Percentiles rank a stretch among this genome's conserved stretches.
Conservation (phyloP, 202 grass and related monocot species). For the Saccharum hybrid region DNA sequence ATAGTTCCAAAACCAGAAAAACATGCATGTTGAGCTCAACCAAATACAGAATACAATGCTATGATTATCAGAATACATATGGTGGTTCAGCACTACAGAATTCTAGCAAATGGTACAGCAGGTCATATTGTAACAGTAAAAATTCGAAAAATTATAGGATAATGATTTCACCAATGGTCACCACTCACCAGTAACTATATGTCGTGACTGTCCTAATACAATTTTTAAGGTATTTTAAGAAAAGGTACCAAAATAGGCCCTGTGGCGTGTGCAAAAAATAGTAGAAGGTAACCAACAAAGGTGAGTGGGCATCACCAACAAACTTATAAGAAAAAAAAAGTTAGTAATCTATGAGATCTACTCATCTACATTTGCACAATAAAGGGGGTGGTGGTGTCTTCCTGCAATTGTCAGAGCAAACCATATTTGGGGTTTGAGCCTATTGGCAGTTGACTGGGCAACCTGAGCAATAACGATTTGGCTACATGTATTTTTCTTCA, state of each 20-base stretch:
- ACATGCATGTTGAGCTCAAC: neutral
- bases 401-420: neutral
- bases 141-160: neutral
- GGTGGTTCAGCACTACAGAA: neutral
- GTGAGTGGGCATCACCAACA: neutral
- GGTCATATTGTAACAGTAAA: neutral
- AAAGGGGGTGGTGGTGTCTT: neutral
- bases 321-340: too few species aligned
- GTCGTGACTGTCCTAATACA: neutral
- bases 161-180: neutral
- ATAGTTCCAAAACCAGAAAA: conserved; percentile 11
- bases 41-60: conserved; percentile 19
- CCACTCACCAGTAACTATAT: neutral
- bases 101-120: neutral
- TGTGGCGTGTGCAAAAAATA: neutral
- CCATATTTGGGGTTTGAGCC: neutral
- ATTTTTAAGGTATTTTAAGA: neutral
- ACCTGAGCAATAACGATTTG: neutral
- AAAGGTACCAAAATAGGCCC: neutral
- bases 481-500: neutral
- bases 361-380: neutral
- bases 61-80: conserved; percentile 10
- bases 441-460: neutral
- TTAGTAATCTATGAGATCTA: conserved; percentile 7
- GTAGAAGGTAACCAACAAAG: neutral